These are phyloP conservation scores for Spergularia bocconei DNA, from an alignment of 148 eudicot species.

Conservation along the genomic window DNA sequence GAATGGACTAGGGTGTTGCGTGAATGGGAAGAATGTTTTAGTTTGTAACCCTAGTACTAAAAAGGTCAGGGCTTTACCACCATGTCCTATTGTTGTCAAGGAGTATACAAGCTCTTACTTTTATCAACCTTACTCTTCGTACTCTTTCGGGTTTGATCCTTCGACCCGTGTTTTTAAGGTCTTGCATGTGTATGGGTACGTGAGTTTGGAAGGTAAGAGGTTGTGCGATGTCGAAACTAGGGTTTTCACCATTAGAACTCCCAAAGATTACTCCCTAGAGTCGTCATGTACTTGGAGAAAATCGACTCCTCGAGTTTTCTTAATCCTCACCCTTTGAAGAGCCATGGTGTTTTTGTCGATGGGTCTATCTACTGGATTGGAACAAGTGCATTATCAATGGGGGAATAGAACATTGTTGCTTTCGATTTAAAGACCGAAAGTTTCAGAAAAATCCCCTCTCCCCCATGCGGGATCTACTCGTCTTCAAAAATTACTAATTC, in stretches of 20 bases:
- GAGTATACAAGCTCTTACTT: not conserved
- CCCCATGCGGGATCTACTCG: not conserved
- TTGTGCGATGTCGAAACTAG: slow-evolving; percentile 4
- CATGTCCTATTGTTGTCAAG: not conserved
- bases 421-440: not conserved
- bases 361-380: slow-evolving; percentile 11
- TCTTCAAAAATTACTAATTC: not conserved
- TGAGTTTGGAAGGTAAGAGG: not conserved
- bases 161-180: not conserved
- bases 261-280: not conserved
- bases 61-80: slow-evolving; percentile 4
- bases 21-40: not conserved
- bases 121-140: not conserved
- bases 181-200: not conserved
- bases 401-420: not conserved
- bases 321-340: not conserved
- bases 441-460: not conserved
- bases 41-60: slow-evolving; percentile 18
- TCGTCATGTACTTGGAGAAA: slow-evolving; percentile 1
- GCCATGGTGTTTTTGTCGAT: slow-evolving; percentile 6
- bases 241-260: slow-evolving; percentile 5
- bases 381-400: not conserved
- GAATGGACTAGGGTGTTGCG: not conserved
- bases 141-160: slow-evolving; percentile 12
- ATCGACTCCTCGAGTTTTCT: not conserved